Base-by-base conservation (phyloP, 495 filamentous ascomycete genomes). In the Articulospora tetracladia region DNA sequence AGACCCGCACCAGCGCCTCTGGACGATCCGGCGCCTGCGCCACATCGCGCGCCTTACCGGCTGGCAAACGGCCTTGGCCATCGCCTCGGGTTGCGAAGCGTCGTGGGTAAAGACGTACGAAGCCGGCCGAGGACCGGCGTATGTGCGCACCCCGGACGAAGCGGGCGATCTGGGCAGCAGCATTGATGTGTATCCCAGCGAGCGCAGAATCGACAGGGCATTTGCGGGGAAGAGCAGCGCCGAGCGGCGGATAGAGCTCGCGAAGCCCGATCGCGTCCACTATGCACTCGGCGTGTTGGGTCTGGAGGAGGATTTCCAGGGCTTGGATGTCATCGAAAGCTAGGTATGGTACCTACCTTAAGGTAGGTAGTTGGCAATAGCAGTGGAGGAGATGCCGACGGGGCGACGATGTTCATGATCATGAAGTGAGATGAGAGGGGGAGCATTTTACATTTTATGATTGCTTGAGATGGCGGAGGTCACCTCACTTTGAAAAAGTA, bases 31-130 rank as follows among this genome's bases (percentile, higher is more conserved):
- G 30, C 85, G 88, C 17, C 75, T 98, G 20, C 81, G 82, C 57
- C 83, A 90, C 68, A 84, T 97, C 34, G 82, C 88, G 2, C 85
- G 86, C 6, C 74, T 94, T 36, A 96, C 92, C 0, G 94, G 94
- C 0, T 98, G 90, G 89, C 87, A 91, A 65, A 88, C 85, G 1
- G 86, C 91, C 22, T 79, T 84, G 36, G 80, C 91, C 32, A 91
- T 97, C 58, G 89, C 90, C 12, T 72, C 81, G 48, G 92, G 92
- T 1, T 97, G 91, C 71, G 92, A 97, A 70, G 84, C 80, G 13
- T 81, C 85, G 3, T 98, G 94, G 94, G 77, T 82, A 46, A 85
- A 83, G 61, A 83, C 87, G 12, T 88, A 84, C 0, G 80, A 84
- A 56, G 71, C 86, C 59, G 90, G 90, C 2, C 80, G 82, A 8